A percentile compares a stretch with the other conserved stretches of the same genome.
These are phyloP conservation scores for Mantamonas sphyraenae DNA, from an alignment of 78 protist species.

Conservation along the genomic window DNA sequence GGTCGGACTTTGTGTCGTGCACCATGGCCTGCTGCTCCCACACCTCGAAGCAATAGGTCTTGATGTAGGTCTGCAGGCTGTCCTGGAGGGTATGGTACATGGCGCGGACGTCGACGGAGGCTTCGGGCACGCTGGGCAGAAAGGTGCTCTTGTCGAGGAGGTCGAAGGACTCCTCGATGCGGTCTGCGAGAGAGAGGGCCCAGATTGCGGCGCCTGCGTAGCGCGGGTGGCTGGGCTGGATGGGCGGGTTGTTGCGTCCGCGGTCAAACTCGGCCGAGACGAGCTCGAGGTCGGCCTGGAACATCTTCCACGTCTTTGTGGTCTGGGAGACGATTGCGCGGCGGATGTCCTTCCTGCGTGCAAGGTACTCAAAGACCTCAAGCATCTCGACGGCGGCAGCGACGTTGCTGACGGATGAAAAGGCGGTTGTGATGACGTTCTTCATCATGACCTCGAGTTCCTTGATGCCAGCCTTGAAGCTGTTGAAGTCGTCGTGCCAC, in stretches of 20 bases:
- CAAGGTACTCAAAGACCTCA: conserved; percentile 48
- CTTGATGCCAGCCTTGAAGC: conserved; percentile 56
- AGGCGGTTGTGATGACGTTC: conserved; percentile 50
- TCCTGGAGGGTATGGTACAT: not conserved
- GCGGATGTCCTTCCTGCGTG: conserved; percentile 47
- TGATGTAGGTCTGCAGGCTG: conserved; percentile 42
- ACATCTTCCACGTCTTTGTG: conserved; percentile 5
- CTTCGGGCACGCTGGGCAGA: not conserved
- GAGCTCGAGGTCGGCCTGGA: conserved; percentile 9
- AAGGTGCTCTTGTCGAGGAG: not conserved
- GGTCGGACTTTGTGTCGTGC: not conserved
- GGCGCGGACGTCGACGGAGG: conserved; percentile 4
- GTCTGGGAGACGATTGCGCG: conserved; percentile 22
- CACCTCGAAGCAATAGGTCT: not conserved
- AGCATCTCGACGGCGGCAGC: conserved; percentile 36
- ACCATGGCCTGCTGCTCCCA: conserved; percentile 15
- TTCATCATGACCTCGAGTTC: conserved; percentile 60
- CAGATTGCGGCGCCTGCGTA: conserved; percentile 63
- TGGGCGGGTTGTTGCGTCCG: conserved; percentile 39
- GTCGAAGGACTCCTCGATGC: conserved; percentile 8
- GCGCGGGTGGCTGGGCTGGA: conserved; percentile 24
- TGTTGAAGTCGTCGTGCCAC: conserved; percentile 73
- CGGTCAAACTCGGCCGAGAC: conserved; percentile 30
- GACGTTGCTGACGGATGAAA: conserved; percentile 31
- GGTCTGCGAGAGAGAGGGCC: conserved; percentile 25